These are phyloP conservation scores for Fragaria ananassa DNA, from an alignment of 306 rosid genomes.

Conservation along the genomic window DNA sequence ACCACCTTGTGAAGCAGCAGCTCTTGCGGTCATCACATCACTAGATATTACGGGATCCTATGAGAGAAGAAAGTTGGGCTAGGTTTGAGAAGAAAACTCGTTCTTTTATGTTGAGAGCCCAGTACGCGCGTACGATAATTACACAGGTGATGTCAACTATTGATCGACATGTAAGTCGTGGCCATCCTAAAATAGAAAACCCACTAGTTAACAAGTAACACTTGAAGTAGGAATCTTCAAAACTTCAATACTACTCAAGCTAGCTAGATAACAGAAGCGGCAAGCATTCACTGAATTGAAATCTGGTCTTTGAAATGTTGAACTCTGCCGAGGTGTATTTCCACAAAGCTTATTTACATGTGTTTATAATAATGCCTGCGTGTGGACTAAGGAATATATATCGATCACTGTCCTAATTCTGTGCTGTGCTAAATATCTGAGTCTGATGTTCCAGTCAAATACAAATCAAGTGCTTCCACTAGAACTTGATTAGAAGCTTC, in stretches of 20 bases:
- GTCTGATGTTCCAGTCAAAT: constrained; percentile 41
- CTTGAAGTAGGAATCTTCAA: constrained; percentile 6
- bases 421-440: background rate
- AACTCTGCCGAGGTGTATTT: constrained; percentile 35
- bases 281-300: constrained; percentile 16
- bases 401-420: constrained; percentile 4
- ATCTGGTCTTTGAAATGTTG: constrained; percentile 15
- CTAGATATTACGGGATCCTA: no score
- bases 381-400: constrained; percentile 22
- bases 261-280: background rate
- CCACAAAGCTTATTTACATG: constrained; percentile 31
- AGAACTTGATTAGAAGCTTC: constrained; percentile 16
- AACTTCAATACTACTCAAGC: constrained; percentile 37
- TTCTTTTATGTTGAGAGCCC: no score
- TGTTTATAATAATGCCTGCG: background rate
- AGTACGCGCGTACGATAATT: no score
- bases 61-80: no score
- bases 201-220: no score
- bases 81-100: no score
- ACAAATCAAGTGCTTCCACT: constrained; percentile 27
- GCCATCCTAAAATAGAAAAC: no score
- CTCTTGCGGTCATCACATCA: no score
- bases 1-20: no score
- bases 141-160: no score
- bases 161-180: no score